These are phyloP conservation scores for Staphylotrichum longicolle DNA, from an alignment of 495 filamentous ascomycete genomes.

Conservation along the genomic window DNA sequence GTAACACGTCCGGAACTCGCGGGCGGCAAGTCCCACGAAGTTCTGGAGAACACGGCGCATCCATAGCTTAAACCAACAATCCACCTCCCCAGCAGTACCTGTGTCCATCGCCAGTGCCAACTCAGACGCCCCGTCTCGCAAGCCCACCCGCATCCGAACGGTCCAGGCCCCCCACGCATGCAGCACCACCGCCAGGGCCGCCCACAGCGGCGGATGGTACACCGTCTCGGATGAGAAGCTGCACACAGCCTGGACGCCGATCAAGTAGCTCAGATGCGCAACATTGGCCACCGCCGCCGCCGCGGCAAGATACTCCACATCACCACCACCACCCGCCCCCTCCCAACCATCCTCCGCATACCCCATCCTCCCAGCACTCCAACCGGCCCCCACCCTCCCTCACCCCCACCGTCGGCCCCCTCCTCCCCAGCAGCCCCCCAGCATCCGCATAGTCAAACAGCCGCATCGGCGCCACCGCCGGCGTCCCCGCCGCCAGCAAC, in stretches of 20 bases:
- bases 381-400: no score
- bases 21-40: no score
- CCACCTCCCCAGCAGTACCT: no score
- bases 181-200: not conserved
- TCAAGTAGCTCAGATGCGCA: not conserved
- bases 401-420: no score
- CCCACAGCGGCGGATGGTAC: not conserved
- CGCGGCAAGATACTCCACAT: not conserved
- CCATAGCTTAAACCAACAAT: no score
- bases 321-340: not conserved
- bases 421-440: not conserved
- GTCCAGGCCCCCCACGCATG: not conserved
- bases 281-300: not conserved
- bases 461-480: not conserved
- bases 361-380: no score
- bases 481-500: not conserved
- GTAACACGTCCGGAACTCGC: no score
- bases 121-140: no score
- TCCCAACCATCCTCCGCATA: no score
- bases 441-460: not conserved
- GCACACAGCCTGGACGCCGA: slow-evolving; percentile 3
- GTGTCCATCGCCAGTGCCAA: no score
- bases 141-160: not conserved
- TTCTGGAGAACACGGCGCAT: no score
- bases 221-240: not conserved